phyloP scores from a whole-genome alignment of 2,329 filamentous ascomycete genomes.

The Colletotrichum navitas region DNA sequence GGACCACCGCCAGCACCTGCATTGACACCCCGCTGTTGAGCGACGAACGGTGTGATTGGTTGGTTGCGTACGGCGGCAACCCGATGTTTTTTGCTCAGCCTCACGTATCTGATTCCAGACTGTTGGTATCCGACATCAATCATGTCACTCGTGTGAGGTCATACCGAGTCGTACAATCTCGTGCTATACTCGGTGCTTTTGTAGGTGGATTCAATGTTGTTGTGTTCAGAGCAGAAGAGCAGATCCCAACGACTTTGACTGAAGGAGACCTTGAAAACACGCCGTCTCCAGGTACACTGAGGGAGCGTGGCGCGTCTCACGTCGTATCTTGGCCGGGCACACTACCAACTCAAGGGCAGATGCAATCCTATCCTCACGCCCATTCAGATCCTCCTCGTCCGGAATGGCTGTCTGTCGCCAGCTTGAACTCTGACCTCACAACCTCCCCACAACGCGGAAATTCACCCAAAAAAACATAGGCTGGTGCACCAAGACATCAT shows the following conservation, averaged over 20 bases:
- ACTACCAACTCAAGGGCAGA: no score
- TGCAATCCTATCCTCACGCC: no score
- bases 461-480: neutral
- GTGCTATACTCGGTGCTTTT: neutral
- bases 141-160: neutral
- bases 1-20: conserved; percentile 31
- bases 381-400: neutral
- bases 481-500: neutral
- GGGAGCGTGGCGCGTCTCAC: no score
- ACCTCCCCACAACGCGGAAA: neutral
- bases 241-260: neutral
- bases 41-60: conserved; percentile 23
- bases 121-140: neutral
- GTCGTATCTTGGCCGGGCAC: no score
- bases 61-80: conserved; percentile 5
- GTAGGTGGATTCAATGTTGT: neutral
- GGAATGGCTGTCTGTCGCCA: neutral
- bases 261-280: neutral
- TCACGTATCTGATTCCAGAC: neutral
- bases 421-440: neutral
- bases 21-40: conserved; percentile 2
- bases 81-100: neutral
- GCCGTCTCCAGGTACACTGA: neutral
- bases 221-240: neutral
- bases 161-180: neutral